Evolutionary conservation across 2,329 filamentous ascomycete genomes (phyloP), one percentile per base, ranked within the genome.

Genomic region (Nothomitra cinnamomea): DNA sequence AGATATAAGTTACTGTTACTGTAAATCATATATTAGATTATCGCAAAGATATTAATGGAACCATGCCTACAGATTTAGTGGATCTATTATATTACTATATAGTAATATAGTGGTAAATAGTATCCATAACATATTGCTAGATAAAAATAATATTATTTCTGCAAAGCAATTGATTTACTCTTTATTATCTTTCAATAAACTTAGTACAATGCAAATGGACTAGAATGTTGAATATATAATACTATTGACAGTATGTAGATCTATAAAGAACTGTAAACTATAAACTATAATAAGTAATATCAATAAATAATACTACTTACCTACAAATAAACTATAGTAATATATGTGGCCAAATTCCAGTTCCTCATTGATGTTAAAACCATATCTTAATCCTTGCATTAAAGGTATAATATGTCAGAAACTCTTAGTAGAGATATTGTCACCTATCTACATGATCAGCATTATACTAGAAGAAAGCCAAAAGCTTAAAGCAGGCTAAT

Each of bases 391-490:
- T 49, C 12, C 12, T 4, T 49, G 17, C n/a, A n/a, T 7, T 49
- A 49, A 25, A 49, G 45, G 17, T 49, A 22, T 49, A 49, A 35
- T 49, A 21, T 49, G 22, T 35, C 3, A n/a, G 45, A 49, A 49
- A 49, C 17, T 49, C 22, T 7, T 49, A n/a, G 24, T 49, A 49
- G 5, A 49, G n/a, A 25, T 49, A 13, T 5, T 49, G 22, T 5
- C 17, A 22, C 22, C 28, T 21, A 49, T 49, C 45, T 4, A 15
- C 12, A 49, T 49, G 4, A 12, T 49, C n/a, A 5, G n/a, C 22
- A 49, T 49, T 49, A 22, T 49, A 49, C 22, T 49, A n/a, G 24
- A 49, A 49, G 22, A 49, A 49, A 19, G 28, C 45, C n/a, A 49
- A 19, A 7, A 49, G 28, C n/a, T 25, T 7, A 22, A 21, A 49